Evolutionary conservation across 1,284 basidiomycete genomes (phyloP).

Genomic region (Hemileia vastatrix): DNA sequence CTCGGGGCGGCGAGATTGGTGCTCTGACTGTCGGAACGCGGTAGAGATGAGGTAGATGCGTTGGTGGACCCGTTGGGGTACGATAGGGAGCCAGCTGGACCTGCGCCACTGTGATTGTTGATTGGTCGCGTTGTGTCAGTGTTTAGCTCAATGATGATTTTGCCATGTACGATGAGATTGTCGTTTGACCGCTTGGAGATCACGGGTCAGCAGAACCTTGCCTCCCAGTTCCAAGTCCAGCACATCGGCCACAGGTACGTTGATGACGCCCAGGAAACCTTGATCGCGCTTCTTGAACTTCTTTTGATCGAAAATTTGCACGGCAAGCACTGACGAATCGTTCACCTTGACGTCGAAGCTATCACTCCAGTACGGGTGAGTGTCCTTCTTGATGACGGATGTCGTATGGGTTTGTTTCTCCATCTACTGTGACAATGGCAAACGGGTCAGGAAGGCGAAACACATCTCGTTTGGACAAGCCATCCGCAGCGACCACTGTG

Average conservation of each 20-base stretch:
- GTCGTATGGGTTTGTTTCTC: slow-evolving; percentile 88
- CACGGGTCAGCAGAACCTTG: too few species aligned
- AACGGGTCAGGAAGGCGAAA: slow-evolving; percentile 86
- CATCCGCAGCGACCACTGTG: slow-evolving; percentile 83
- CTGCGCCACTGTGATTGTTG: slow-evolving; percentile 60
- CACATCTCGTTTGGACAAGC: slow-evolving; percentile 76
- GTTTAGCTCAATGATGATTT: slow-evolving; percentile 69
- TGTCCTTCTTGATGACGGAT: slow-evolving; percentile 73
- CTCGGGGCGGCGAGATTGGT: slow-evolving; percentile 27
- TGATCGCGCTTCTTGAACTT: slow-evolving; percentile 94
- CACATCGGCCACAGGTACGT: slow-evolving; percentile 77
- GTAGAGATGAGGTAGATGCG: too few species aligned
- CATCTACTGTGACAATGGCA: slow-evolving; percentile 86
- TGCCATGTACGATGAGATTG: slow-evolving; percentile 72
- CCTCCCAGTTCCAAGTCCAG: slow-evolving; percentile 77
- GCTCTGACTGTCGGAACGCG: slow-evolving; percentile 45
- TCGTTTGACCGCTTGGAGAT: slow-evolving; percentile 75
- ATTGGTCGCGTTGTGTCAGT: slow-evolving; percentile 67
- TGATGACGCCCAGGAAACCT: slow-evolving; percentile 87
- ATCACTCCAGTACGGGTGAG: slow-evolving; percentile 87
- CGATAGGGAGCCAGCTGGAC: too few species aligned
- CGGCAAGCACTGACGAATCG: slow-evolving; percentile 78
- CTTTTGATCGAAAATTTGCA: slow-evolving; percentile 93
- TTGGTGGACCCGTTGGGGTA: too few species aligned
- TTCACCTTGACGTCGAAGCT: slow-evolving; percentile 80